A percentile compares a stretch with the other conserved stretches of the same genome.
Conservation (phyloP, 495 filamentous ascomycete genomes). For the Daldinia concentrica region DNA sequence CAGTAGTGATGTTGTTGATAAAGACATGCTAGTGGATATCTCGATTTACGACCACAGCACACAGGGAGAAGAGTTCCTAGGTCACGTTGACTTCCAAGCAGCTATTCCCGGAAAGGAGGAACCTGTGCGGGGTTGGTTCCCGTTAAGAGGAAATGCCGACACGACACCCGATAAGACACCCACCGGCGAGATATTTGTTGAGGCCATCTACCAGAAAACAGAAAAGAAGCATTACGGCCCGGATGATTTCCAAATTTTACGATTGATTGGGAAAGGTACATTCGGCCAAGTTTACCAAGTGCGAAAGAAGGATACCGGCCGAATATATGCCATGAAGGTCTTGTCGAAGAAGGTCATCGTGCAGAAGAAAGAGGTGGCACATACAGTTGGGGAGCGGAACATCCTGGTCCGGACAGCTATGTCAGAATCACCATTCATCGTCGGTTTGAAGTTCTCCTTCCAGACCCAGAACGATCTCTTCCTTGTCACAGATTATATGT, state of each 20-base stretch:
- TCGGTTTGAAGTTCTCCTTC: constrained; percentile 98
- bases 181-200: constrained; percentile 90
- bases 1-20: constrained; percentile 88
- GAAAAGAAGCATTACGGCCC: constrained; percentile 94
- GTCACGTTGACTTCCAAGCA: constrained; percentile 82
- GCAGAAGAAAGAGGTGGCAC: constrained; percentile 98
- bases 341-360: constrained; percentile 99
- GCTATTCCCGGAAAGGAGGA: constrained; percentile 71
- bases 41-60: constrained; percentile 88
- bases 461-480: constrained; percentile 97
- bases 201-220: constrained; percentile 86
- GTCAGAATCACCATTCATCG: constrained; percentile 96
- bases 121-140: constrained; percentile 85
- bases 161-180: constrained; percentile 65
- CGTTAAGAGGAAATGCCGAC: constrained; percentile 70
- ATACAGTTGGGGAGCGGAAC: constrained; percentile 96
- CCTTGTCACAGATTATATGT: constrained; percentile 99
- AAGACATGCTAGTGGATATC: constrained; percentile 89
- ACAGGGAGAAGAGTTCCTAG: constrained; percentile 88
- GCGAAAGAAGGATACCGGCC: constrained; percentile 94
- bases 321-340: constrained; percentile 99
- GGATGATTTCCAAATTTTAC: constrained; percentile 95
- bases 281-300: constrained; percentile 99
- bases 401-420: constrained; percentile 96
- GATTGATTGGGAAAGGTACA: constrained; percentile 96